Evolutionary conservation across 2,329 filamentous ascomycete genomes (phyloP).

Genomic region (Trichoderma sp.): DNA sequence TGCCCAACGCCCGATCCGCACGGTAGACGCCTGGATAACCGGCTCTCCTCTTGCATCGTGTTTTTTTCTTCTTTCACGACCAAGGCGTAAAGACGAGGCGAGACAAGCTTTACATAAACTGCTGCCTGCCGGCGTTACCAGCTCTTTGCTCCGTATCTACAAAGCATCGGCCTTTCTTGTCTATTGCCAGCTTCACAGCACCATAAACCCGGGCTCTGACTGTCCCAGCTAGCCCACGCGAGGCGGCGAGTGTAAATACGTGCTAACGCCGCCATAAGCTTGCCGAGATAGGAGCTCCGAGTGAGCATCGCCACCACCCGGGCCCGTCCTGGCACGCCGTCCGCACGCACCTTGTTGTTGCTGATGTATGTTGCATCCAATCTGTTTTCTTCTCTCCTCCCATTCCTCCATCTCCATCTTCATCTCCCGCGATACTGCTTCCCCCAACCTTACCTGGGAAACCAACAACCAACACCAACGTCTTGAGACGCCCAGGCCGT

Average conservation of each 20-base stretch:
- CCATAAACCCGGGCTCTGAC: background rate
- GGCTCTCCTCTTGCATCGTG: background rate
- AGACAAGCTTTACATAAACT: background rate
- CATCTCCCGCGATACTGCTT: background rate
- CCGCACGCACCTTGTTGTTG: background rate
- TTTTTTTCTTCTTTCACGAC: background rate
- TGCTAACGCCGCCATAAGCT: slow-evolving; percentile 18
- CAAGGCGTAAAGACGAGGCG: background rate
- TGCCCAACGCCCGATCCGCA: slow-evolving; percentile 5
- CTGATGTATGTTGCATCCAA: slow-evolving; percentile 1
- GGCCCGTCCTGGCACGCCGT: slow-evolving; percentile 3
- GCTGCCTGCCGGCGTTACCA: background rate
- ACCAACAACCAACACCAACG: background rate
- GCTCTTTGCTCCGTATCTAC: background rate
- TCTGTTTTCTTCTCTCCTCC: background rate
- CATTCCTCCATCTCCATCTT: background rate
- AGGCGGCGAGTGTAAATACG: slow-evolving; percentile 14
- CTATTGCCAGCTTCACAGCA: background rate
- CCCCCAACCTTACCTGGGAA: background rate
- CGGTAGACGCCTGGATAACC: background rate
- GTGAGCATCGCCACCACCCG: slow-evolving; percentile 17
- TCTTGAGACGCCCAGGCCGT: slow-evolving; percentile 11
- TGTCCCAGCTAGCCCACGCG: background rate
- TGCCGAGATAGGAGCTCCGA: slow-evolving; percentile 18
- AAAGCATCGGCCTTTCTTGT: background rate